Conservation (phyloP, 495 filamentous ascomycete species). For the Neurospora sp. region DNA sequence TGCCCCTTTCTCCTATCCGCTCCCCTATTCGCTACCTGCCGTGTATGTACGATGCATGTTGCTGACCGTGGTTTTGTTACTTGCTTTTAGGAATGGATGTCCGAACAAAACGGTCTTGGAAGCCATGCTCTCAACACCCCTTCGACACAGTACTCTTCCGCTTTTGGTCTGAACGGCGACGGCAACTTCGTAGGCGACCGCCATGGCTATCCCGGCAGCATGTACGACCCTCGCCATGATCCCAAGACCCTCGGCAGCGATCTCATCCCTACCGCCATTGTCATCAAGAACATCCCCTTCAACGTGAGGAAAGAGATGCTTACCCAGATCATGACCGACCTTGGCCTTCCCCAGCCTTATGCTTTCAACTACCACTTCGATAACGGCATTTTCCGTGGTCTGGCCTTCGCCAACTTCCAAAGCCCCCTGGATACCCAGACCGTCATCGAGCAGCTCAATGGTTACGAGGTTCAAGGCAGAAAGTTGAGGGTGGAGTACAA, state of each 20-base stretch:
- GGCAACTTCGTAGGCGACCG: constrained; percentile 17
- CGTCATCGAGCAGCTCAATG: constrained; percentile 86
- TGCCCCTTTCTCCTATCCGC: background rate
- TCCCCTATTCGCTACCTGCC: background rate
- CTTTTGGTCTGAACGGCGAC: constrained; percentile 22
- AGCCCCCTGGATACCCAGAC: constrained; percentile 83
- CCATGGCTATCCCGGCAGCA: constrained; percentile 17
- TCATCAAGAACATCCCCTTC: constrained; percentile 99
- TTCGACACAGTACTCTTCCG: constrained; percentile 21
- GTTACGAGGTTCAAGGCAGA: constrained; percentile 86
- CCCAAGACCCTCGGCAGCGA: constrained; percentile 40
- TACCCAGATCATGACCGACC: constrained; percentile 80
- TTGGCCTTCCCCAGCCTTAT: constrained; percentile 85
- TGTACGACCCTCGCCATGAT: constrained; percentile 26
- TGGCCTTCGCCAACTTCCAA: constrained; percentile 98
- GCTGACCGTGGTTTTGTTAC: constrained; percentile 1
- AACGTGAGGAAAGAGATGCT: constrained; percentile 96
- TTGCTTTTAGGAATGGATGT: constrained; percentile 35
- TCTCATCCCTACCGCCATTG: constrained; percentile 94
- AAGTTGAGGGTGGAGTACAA: constrained; percentile 97
- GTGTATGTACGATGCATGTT: constrained; percentile 1
- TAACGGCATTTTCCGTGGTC: constrained; percentile 89
- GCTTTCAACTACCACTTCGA: constrained; percentile 99
- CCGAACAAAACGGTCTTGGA: constrained; percentile 31
- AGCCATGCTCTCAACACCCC: constrained; percentile 29